phyloP scores from a whole-genome alignment of 305 asterid genomes.

The Fraxinus latifolia region DNA sequence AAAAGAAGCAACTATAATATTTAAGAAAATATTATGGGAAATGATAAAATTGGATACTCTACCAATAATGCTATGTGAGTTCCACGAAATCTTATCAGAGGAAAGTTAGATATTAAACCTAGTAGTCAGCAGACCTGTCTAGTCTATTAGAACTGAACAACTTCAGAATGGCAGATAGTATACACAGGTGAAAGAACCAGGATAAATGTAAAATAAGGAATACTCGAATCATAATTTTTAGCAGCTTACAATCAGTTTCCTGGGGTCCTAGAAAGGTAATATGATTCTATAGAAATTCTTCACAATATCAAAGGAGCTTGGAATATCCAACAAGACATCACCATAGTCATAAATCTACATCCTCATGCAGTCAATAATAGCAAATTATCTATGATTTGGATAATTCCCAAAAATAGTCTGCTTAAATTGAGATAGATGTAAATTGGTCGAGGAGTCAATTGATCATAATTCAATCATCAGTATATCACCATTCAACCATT shows the following conservation, averaged over 20 bases:
- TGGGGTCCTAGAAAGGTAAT: not conserved
- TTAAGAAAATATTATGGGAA: not conserved
- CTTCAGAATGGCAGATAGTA: not conserved
- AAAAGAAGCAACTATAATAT: conserved; percentile 14
- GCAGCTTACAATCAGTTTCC: not conserved
- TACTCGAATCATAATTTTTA: not conserved
- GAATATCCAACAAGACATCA: not conserved
- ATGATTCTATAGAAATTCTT: not conserved
- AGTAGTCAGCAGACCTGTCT: not conserved
- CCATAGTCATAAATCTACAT: not conserved
- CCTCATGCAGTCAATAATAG: not conserved
- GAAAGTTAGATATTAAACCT: not conserved
- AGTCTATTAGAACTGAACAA: not conserved
- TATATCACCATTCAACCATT: not conserved
- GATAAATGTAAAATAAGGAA: not conserved
- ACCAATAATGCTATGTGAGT: not conserved
- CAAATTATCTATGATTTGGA: not conserved
- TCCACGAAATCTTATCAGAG: not conserved
- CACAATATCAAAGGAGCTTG: not conserved
- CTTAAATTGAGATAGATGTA: not conserved
- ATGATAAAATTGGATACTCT: not conserved
- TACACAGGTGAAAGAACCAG: not conserved
- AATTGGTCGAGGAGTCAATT: not conserved
- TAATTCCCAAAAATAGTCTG: not conserved
- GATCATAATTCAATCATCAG: not conserved